phyloP scores from a whole-genome alignment of 306 rosid species.

The Abrus precatorius region DNA sequence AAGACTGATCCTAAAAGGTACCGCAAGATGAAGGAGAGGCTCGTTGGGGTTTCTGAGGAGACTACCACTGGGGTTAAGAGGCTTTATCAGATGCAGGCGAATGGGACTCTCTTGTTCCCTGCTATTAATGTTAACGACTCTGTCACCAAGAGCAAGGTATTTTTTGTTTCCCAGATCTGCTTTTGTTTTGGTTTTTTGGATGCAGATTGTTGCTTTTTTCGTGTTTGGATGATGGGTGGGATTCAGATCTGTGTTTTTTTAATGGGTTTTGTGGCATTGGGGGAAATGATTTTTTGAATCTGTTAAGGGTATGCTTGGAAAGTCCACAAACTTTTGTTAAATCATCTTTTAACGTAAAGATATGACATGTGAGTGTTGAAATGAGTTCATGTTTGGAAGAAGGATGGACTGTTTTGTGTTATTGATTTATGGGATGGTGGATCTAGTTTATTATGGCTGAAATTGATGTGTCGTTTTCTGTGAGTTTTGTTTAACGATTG shows the following conservation, averaged over 20 bases:
- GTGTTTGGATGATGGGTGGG: not conserved
- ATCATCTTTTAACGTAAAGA: too few species aligned
- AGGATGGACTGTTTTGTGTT: not conserved
- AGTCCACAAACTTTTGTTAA: too few species aligned
- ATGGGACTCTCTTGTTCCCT: slow-evolving; percentile 82
- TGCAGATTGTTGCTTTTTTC: not conserved
- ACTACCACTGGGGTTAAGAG: slow-evolving; percentile 98
- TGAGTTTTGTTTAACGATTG: slow-evolving; percentile 20
- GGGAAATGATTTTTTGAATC: not conserved
- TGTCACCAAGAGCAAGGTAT: slow-evolving; percentile 98
- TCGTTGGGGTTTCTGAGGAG: slow-evolving; percentile 96
- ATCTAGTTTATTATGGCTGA: slow-evolving; percentile 17
- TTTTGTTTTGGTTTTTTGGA: not conserved
- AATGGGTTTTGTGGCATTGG: not conserved
- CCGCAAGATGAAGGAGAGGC: slow-evolving; percentile 84
- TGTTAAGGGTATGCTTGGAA: too few species aligned
- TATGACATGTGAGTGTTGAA: too few species aligned
- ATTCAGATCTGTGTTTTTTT: slow-evolving; percentile 28
- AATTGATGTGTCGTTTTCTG: slow-evolving; percentile 18
- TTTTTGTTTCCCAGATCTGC: slow-evolving; percentile 3
- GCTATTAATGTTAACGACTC: slow-evolving; percentile 98
- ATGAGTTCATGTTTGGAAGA: not conserved
- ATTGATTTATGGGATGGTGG: not conserved
- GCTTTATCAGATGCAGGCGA: slow-evolving; percentile 90
- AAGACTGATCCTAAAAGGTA: slow-evolving; percentile 82